Percentiles rank a stretch among this genome's conserved stretches.
Conservation (phyloP, 495 filamentous ascomycete species). For the Penicillium canariense region DNA sequence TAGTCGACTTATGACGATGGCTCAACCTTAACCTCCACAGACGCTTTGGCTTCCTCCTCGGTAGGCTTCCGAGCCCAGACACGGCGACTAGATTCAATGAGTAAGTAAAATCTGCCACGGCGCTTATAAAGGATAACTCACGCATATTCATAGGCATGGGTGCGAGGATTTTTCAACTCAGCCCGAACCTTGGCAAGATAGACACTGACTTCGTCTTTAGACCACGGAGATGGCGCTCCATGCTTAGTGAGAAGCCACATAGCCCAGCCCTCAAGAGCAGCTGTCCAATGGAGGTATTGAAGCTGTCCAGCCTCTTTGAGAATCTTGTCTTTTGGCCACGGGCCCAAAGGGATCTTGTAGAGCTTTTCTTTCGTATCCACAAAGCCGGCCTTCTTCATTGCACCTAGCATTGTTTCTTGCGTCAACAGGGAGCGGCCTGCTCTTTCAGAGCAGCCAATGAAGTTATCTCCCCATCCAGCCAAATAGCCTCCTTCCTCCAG, state of each 20-base stretch:
- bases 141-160: constrained; percentile 8
- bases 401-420: not conserved
- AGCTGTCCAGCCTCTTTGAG: constrained; percentile 15
- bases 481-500: not conserved
- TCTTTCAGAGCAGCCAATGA: not conserved
- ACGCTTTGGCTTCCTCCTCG: no score
- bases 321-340: constrained; percentile 16
- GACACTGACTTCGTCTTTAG: constrained; percentile 10
- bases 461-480: not conserved
- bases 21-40: no score
- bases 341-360: constrained; percentile 17
- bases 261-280: constrained; percentile 20
- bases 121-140: no score
- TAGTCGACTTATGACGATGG: no score
- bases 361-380: not conserved
- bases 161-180: constrained; percentile 7
- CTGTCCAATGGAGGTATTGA: constrained; percentile 11
- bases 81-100: no score
- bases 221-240: constrained; percentile 11
- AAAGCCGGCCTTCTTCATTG: not conserved
- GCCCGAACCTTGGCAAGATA: constrained; percentile 11
- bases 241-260: constrained; percentile 10
- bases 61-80: no score
- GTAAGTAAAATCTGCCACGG: no score
- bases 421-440: not conserved